Evolutionary conservation across 2,329 filamentous ascomycete genomes (phyloP).

Genomic region (Sporothrix mexicana): DNA sequence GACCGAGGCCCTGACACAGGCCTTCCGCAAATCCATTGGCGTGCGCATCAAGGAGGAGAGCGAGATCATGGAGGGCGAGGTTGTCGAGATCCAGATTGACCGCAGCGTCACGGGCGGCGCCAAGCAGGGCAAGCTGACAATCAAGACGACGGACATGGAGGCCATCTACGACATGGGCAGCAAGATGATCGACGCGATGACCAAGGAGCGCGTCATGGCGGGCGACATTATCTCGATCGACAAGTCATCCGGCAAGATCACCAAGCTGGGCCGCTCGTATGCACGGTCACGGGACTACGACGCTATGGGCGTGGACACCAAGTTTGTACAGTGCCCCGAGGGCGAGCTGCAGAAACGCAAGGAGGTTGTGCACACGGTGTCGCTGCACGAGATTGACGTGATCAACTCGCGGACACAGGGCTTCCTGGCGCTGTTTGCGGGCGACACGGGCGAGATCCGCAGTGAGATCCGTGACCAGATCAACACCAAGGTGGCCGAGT

Average conservation of each 20-base stretch:
- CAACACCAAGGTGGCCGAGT: conserved; percentile 97
- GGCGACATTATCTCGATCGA: conserved; percentile 98
- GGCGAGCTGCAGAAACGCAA: conserved; percentile 97
- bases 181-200: conserved; percentile 99
- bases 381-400: conserved; percentile 96
- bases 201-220: conserved; percentile 98
- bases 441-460: conserved; percentile 96
- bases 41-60: conserved; percentile 99
- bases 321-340: conserved; percentile 96
- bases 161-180: conserved; percentile 99
- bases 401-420: conserved; percentile 99
- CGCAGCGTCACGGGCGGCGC: conserved; percentile 94
- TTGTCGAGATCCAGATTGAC: conserved; percentile 98
- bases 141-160: conserved; percentile 99
- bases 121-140: conserved; percentile 98
- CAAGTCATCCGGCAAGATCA: conserved; percentile 97
- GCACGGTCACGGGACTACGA: conserved; percentile 97
- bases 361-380: conserved; percentile 96
- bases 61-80: conserved; percentile 98
- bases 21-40: conserved; percentile 98
- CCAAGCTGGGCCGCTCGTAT: conserved; percentile 93
- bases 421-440: conserved; percentile 95
- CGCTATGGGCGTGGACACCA: conserved; percentile 97
- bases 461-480: conserved; percentile 98
- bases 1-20: conserved; percentile 95